phyloP scores from a whole-genome alignment of 345 rosid genomes.

The Adansonia digitata region DNA sequence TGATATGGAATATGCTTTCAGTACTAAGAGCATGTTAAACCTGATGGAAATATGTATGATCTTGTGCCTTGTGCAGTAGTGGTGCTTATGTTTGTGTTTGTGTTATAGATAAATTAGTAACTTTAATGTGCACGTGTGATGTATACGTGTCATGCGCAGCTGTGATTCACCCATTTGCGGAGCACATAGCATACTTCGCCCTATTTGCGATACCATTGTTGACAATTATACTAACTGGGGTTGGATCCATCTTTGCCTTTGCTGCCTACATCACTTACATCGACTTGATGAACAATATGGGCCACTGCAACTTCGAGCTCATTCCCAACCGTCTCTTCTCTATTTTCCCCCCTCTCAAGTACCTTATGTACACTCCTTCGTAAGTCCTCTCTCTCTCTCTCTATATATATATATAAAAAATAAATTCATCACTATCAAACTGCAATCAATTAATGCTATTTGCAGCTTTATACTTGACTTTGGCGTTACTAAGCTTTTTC shows the following conservation, averaged over 20 bases:
- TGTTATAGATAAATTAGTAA: too few species aligned
- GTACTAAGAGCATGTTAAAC: too few species aligned
- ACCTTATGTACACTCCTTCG: slow-evolving; percentile 68
- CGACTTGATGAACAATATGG: slow-evolving; percentile 81
- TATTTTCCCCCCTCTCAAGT: slow-evolving; percentile 63
- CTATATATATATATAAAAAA: too few species aligned
- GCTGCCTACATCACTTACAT: slow-evolving; percentile 38
- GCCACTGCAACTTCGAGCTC: slow-evolving; percentile 86
- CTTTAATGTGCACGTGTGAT: too few species aligned
- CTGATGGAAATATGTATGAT: too few species aligned
- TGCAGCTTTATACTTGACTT: too few species aligned
- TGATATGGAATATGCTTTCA: too few species aligned
- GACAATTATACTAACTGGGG: slow-evolving; percentile 24
- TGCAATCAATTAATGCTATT: too few species aligned
- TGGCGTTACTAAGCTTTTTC: too few species aligned
- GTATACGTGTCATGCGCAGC: slow-evolving; percentile 41
- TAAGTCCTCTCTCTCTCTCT: slow-evolving; percentile 26
- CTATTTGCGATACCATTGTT: slow-evolving; percentile 45
- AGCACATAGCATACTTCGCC: slow-evolving; percentile 44
- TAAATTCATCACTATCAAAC: too few species aligned
- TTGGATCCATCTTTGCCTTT: slow-evolving; percentile 21
- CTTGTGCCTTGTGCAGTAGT: too few species aligned
- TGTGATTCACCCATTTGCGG: slow-evolving; percentile 80
- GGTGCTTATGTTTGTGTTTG: too few species aligned
- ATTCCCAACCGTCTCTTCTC: slow-evolving; percentile 51